Evolutionary conservation across 2,329 filamentous ascomycete genomes (phyloP), one percentile per base, ranked within the genome.

Genomic region (Tolypocladium inflatum): DNA sequence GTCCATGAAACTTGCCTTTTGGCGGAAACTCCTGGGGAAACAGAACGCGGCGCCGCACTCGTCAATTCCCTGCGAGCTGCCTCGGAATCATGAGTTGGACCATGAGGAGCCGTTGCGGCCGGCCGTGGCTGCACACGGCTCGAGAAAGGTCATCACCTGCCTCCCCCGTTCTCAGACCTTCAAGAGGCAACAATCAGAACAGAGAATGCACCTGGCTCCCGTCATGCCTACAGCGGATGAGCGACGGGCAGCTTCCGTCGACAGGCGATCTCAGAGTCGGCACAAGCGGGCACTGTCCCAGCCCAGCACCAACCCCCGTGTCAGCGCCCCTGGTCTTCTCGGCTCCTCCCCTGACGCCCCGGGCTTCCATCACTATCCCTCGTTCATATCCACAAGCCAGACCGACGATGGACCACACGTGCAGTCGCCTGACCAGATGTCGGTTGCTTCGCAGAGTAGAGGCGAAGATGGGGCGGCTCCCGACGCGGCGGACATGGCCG

Each of bases 141-240:
- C 48, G 48, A 73, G 83, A 63, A 85, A 80, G 66, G 89, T 91
- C n/a, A 84, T 92, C 19, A 88, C 91, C 21, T 87, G 88, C 19
- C 75, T 96, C 42, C 90, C 91, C 43, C 83, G 90, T 54, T 78
- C 86, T 5, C 84, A 87, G 65, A 95, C 90, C 0, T 91, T 95
- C 73, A 88, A 86, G 72, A 84, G 91, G 65, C 90, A 93, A 71
- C 83, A 89, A 69, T 93, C 90, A 35, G 92, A 96, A 73, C 81
- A 83, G 62, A 82, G 91, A 64, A 84, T 89, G 64, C 87, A 85
- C 66, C 78, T 96, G 57, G 78, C 87, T 59, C 85, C 89, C 51
- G 78, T 85, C 48, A 77, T 86, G 54, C 80, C 83, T 7, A 82
- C 84, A 38, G 74, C 79, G 33, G 81, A 82, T 43, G 89, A 91